phyloP scores from a whole-genome alignment of 495 filamentous ascomycete genomes.

The Diplogelasinospora grovesii region DNA sequence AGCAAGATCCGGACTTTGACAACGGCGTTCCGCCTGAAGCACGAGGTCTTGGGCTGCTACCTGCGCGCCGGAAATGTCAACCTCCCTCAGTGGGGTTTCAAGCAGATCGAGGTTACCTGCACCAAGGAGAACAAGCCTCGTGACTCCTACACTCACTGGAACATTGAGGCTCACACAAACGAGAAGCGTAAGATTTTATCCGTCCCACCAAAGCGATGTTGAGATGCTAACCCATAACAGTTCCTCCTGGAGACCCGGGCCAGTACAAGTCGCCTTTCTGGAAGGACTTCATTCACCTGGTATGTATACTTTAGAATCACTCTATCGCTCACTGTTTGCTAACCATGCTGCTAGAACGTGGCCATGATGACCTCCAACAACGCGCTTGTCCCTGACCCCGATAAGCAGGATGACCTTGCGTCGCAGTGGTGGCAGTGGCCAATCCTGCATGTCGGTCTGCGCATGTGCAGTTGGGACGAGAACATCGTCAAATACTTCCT shows the following conservation, averaged over 20 bases:
- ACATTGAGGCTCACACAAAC: slow-evolving; percentile 91
- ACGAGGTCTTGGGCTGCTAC: slow-evolving; percentile 82
- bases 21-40: slow-evolving; percentile 83
- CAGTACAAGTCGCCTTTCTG: slow-evolving; percentile 95
- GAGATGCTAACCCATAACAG: slow-evolving; percentile 40
- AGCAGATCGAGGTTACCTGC: slow-evolving; percentile 97
- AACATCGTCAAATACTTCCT: slow-evolving; percentile 95
- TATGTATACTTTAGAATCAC: slow-evolving; percentile 5
- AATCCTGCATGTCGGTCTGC: slow-evolving; percentile 84
- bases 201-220: background rate
- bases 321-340: background rate
- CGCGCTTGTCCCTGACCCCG: slow-evolving; percentile 92
- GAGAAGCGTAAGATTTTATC: slow-evolving; percentile 68
- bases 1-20: slow-evolving; percentile 88
- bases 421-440: slow-evolving; percentile 99
- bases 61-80: slow-evolving; percentile 93
- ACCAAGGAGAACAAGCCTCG: slow-evolving; percentile 86
- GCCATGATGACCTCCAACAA: slow-evolving; percentile 99
- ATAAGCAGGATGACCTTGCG: slow-evolving; percentile 97
- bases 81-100: slow-evolving; percentile 98
- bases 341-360: slow-evolving; percentile 54
- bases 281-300: slow-evolving; percentile 89
- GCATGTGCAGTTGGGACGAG: slow-evolving; percentile 99
- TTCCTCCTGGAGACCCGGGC: slow-evolving; percentile 83
- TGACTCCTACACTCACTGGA: slow-evolving; percentile 97